Evolutionary conservation across 1,284 basidiomycete genomes (phyloP).

Genomic region (Moesziomyces parantarcticus): DNA sequence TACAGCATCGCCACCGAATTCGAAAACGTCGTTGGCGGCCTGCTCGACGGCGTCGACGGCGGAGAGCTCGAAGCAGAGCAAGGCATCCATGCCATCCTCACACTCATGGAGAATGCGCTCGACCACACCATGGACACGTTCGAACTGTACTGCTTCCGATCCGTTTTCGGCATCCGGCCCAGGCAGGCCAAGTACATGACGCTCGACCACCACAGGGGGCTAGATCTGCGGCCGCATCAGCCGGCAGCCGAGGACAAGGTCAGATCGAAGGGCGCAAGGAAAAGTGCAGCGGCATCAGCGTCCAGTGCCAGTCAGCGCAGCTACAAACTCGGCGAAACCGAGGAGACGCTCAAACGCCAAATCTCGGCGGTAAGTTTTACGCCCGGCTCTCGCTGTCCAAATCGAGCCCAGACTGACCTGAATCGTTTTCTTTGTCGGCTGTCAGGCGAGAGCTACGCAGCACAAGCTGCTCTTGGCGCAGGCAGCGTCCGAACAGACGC

Average conservation of each 20-base stretch:
- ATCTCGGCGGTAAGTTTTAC: slow-evolving; percentile 42
- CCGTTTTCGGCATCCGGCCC: slow-evolving; percentile 61
- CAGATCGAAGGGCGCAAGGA: slow-evolving; percentile 8
- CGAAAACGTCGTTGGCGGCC: slow-evolving; percentile 45
- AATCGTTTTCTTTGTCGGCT: not conserved
- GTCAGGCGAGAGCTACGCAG: slow-evolving; percentile 37
- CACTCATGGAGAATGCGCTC: slow-evolving; percentile 64
- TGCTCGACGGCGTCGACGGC: slow-evolving; percentile 35
- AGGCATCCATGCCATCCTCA: slow-evolving; percentile 60
- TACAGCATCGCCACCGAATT: slow-evolving; percentile 58
- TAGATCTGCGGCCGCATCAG: slow-evolving; percentile 56
- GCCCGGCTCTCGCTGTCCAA: not conserved
- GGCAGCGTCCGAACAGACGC: slow-evolving; percentile 22
- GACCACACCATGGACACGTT: slow-evolving; percentile 66
- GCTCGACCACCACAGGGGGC: slow-evolving; percentile 62
- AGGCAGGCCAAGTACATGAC: slow-evolving; percentile 60
- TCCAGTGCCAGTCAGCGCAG: slow-evolving; percentile 40
- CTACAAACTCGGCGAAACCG: slow-evolving; percentile 45
- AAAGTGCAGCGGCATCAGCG: slow-evolving; percentile 19
- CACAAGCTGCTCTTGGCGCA: slow-evolving; percentile 43
- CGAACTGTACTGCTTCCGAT: slow-evolving; percentile 63
- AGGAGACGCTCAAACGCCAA: slow-evolving; percentile 48
- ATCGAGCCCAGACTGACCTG: not conserved
- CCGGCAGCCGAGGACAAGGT: slow-evolving; percentile 1
- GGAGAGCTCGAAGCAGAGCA: slow-evolving; percentile 59